Evolutionary conservation across 768 basidiomycete genomes (phyloP).

Genomic region (Sarcomyxa edulis): DNA sequence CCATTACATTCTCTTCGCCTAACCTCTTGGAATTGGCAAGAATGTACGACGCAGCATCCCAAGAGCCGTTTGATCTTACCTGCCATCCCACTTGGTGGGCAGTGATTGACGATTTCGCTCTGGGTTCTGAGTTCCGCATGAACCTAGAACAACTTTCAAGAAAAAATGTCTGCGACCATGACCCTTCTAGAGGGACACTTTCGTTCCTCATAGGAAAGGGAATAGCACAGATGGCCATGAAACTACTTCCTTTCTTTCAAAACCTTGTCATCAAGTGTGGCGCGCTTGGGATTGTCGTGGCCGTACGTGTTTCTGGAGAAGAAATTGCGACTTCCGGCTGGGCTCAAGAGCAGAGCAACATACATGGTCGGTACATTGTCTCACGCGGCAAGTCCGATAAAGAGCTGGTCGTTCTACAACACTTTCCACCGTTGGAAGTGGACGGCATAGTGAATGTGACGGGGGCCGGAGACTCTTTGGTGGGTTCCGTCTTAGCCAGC

Average conservation of each 20-base stretch:
- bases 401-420: slow-evolving; percentile 58
- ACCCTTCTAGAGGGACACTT: slow-evolving; percentile 37
- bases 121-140: slow-evolving; percentile 63
- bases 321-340: slow-evolving; percentile 42
- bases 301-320: slow-evolving; percentile 45
- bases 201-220: slow-evolving; percentile 67
- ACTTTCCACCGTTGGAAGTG: slow-evolving; percentile 57
- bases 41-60: slow-evolving; percentile 45
- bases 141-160: slow-evolving; percentile 60
- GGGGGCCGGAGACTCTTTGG: slow-evolving; percentile 89
- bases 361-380: slow-evolving; percentile 43
- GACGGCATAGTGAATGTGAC: slow-evolving; percentile 66
- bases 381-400: slow-evolving; percentile 37
- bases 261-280: slow-evolving; percentile 87
- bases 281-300: slow-evolving; percentile 55
- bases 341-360: slow-evolving; percentile 42
- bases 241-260: slow-evolving; percentile 80
- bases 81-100: slow-evolving; percentile 61
- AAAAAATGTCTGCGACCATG: slow-evolving; percentile 33
- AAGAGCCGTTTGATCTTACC: slow-evolving; percentile 43
- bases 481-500: slow-evolving; percentile 73
- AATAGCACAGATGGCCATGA: slow-evolving; percentile 73
- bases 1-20: slow-evolving; percentile 74
- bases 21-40: slow-evolving; percentile 76
- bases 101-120: slow-evolving; percentile 53